phyloP scores from a whole-genome alignment of 208 protist species.

The Acanthamoeba quina region DNA sequence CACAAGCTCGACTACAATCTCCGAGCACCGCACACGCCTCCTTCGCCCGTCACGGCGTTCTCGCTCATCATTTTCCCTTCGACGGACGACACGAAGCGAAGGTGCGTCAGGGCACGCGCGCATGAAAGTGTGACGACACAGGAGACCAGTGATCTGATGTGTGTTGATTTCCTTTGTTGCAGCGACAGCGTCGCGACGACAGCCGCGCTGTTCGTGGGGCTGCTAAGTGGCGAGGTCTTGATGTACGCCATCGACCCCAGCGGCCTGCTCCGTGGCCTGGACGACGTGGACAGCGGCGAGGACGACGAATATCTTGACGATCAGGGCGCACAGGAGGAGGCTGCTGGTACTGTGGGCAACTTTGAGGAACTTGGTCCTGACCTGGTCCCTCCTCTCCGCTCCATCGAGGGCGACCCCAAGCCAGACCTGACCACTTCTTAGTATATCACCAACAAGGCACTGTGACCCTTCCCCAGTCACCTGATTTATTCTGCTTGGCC shows the following conservation, averaged over 20 bases:
- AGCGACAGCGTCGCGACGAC: constrained; percentile 4
- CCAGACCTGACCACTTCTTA: too few species aligned
- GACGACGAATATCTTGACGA: background rate
- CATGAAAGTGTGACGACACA: background rate
- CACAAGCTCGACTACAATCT: constrained; percentile 63
- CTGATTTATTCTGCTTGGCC: too few species aligned
- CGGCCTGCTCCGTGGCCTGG: background rate
- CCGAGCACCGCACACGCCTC: constrained; percentile 11
- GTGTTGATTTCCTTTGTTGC: background rate
- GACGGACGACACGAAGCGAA: constrained; percentile 23
- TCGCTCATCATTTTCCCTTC: background rate
- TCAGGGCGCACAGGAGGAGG: background rate
- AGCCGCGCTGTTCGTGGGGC: background rate
- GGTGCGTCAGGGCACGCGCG: background rate
- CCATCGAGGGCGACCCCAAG: too few species aligned
- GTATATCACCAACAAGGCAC: too few species aligned
- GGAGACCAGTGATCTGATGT: too few species aligned
- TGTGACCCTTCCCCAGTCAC: too few species aligned
- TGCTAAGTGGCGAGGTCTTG: constrained; percentile 43
- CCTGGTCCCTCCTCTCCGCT: too few species aligned
- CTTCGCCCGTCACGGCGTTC: constrained; percentile 47
- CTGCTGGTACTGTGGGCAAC: too few species aligned
- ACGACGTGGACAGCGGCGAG: background rate
- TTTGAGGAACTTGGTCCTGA: too few species aligned
- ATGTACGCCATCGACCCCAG: constrained; percentile 50